These are phyloP conservation scores for Macrophomina phaseolina DNA, from an alignment of 2,329 filamentous ascomycete species.

Conservation along the genomic window DNA sequence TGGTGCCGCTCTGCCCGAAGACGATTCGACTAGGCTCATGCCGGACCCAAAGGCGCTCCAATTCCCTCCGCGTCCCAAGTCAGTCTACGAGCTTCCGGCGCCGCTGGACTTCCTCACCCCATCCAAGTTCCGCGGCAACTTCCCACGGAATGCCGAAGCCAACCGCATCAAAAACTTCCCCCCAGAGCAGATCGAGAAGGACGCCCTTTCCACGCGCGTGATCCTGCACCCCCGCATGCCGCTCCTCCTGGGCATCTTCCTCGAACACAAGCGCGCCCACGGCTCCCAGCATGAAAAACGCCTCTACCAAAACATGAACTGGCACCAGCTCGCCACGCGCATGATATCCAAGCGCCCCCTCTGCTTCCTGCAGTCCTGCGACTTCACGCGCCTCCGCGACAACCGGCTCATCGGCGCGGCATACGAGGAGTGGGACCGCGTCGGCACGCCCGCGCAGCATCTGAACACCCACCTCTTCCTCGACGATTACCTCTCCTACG, in stretches of 20 bases:
- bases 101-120: slow-evolving; percentile 22
- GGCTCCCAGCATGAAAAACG: slow-evolving; percentile 36
- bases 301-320: slow-evolving; percentile 33
- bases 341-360: slow-evolving; percentile 39
- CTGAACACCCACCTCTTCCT: slow-evolving; percentile 29
- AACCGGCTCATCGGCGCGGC: slow-evolving; percentile 27
- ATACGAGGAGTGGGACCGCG: slow-evolving; percentile 37
- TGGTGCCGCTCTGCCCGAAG: not conserved
- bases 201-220: slow-evolving; percentile 36
- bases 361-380: slow-evolving; percentile 35
- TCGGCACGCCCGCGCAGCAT: slow-evolving; percentile 32
- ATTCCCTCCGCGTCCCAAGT: not conserved
- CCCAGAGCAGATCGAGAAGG: slow-evolving; percentile 6
- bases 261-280: slow-evolving; percentile 37
- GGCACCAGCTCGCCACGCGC: slow-evolving; percentile 33
- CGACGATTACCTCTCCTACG: slow-evolving; percentile 40
- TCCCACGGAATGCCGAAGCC: not conserved
- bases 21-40: not conserved
- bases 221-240: slow-evolving; percentile 38
- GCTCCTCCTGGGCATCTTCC: slow-evolving; percentile 34
- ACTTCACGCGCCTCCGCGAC: slow-evolving; percentile 38
- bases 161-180: slow-evolving; percentile 36
- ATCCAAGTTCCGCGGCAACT: not conserved
- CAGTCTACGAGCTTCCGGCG: not conserved
- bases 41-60: not conserved